Evolutionary conservation across 1,139 yeast species (phyloP), one percentile per base, ranked within the genome.

Genomic region (Blastobotrys elegans): DNA sequence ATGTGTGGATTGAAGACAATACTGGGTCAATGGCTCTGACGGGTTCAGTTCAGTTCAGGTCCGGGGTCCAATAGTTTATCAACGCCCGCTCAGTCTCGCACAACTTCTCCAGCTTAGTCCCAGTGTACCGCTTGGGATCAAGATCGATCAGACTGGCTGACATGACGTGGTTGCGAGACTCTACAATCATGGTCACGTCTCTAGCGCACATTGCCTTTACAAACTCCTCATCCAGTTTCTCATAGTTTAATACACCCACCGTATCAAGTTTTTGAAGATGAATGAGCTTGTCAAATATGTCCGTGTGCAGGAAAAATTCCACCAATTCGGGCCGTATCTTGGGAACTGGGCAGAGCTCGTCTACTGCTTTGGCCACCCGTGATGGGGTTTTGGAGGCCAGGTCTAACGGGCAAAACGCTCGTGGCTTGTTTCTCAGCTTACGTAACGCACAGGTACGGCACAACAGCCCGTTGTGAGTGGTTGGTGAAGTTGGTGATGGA

Each of bases 361-460:
- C 27, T 22, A 53, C 44, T 13, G 56, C 62, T 51, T 18, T 49
- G 29, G 2, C 31, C 0, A 53, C 30, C 32, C 46, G 49, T 2
- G 40, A 16, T 10, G 21, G 17, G 6, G 53, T 56, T 14, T 45
- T 40, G 1, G 61, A 51, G 0, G 61, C 56, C 7, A 73, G 53
- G 16, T 60, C 66, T 13, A 70, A 51, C 1, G 74, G 67, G 48
- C 77, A 73, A 50, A 68, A 62, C 3, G 56, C 22, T 3, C 50
- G 35, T 44, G 54, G 27, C 37, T 54, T 49, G 37, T 62, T 61
- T 14, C 73, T 65, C 50, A 55, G 47, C 13, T 46, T 47, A 32
- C 64, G 57, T 22, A 72, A 55, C 0, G 77, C 76, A 56, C 78
- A 74, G 2, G 75, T 74, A 4, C 78, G 59, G 51, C 78, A 74